These are phyloP conservation scores for Euptelea pleiosperma DNA, from an alignment of 164 flowering plant species.

Conservation along the genomic window DNA sequence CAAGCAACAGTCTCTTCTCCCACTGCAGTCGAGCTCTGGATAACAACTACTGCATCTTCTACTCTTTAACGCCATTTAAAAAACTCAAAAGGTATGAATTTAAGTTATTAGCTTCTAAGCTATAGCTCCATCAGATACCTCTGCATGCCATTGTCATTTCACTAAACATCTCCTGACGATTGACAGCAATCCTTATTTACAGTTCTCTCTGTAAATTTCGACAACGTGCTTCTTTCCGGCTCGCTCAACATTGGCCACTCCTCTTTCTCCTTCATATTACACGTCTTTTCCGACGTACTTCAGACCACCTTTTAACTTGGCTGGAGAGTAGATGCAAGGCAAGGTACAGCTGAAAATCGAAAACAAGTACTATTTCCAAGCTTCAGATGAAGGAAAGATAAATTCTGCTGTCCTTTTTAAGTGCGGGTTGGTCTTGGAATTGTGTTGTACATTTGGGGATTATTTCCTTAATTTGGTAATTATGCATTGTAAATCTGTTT, in stretches of 20 bases:
- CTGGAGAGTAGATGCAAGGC: neutral
- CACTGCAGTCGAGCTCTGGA: constrained; percentile 26
- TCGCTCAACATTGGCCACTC: neutral
- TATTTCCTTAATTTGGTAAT: constrained; percentile 1
- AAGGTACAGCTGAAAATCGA: neutral
- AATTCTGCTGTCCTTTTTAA: constrained; percentile 2
- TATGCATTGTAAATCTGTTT: constrained; percentile 8
- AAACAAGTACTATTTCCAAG: neutral
- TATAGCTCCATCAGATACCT: neutral
- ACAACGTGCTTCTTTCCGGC: neutral
- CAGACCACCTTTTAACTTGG: too few relatives aligned
- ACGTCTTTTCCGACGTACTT: neutral
- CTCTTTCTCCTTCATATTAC: too few relatives aligned
- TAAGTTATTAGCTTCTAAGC: neutral
- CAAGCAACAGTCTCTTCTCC: constrained; percentile 56
- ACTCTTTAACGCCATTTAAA: neutral
- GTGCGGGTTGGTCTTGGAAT: neutral
- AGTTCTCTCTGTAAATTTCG: constrained; percentile 11
- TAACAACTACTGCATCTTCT: constrained; percentile 9
- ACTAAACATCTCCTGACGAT: neutral
- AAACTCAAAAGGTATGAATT: neutral
- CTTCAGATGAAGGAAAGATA: too few relatives aligned
- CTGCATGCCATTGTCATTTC: constrained; percentile 5
- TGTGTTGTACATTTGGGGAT: constrained; percentile 14
- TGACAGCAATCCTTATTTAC: constrained; percentile 6